These are phyloP conservation scores for Vigna reflexopilosa DNA, from an alignment of 306 rosid genomes.

Conservation along the genomic window DNA sequence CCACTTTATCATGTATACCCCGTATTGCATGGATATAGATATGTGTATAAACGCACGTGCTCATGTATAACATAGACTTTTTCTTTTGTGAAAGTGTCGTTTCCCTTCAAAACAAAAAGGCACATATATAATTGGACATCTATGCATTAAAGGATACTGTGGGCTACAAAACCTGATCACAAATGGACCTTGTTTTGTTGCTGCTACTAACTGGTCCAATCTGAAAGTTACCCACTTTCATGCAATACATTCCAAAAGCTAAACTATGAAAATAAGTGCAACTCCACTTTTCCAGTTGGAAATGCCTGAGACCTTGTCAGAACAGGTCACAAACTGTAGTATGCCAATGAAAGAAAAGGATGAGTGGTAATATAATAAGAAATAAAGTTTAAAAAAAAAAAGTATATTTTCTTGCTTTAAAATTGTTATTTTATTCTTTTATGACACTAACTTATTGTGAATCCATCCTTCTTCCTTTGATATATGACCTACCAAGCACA, in stretches of 20 bases:
- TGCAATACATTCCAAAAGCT: constrained; percentile 10
- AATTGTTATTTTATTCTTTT: no score
- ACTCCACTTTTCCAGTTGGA: not conserved
- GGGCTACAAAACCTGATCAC: not conserved
- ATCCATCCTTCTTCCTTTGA: no score
- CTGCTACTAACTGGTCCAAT: not conserved
- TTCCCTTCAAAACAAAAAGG: constrained; percentile 20
- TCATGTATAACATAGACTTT: not conserved
- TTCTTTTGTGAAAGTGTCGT: constrained; percentile 10
- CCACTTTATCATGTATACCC: no score
- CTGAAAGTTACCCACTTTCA: not conserved
- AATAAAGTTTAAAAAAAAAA: no score
- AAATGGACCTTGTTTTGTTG: not conserved
- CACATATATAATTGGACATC: not conserved
- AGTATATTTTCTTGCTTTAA: no score
- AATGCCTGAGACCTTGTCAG: not conserved
- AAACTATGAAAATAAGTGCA: not conserved
- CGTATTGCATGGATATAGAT: not conserved
- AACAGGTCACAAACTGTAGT: no score
- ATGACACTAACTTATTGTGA: no score
- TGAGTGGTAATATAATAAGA: no score
- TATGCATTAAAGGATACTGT: not conserved
- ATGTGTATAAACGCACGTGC: constrained; percentile 20
- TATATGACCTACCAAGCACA: no score
- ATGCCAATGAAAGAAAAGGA: no score